These are phyloP conservation scores for Fragaria vesca DNA, from an alignment of 306 rosid species.

Conservation along the genomic window DNA sequence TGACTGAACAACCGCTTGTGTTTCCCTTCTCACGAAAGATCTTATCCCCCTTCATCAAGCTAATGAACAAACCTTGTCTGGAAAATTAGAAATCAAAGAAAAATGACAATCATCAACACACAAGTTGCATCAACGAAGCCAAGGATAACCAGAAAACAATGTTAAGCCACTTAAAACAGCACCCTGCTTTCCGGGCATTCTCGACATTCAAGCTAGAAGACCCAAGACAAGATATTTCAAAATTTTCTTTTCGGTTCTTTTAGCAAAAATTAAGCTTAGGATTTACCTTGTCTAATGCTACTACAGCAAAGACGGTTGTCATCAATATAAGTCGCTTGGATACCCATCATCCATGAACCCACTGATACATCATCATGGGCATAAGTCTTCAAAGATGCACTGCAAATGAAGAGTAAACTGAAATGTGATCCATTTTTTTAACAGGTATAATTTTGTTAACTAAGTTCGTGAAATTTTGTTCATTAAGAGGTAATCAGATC, in stretches of 20 bases:
- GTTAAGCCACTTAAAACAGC: background rate
- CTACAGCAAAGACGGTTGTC: conserved; percentile 94
- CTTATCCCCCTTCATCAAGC: conserved; percentile 41
- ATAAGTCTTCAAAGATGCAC: conserved; percentile 87
- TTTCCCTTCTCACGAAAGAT: conserved; percentile 7
- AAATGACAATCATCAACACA: conserved; percentile 27
- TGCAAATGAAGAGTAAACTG: conserved; percentile 30
- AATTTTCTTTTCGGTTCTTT: background rate
- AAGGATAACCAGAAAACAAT: background rate
- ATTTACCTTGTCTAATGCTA: conserved; percentile 75
- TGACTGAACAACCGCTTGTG: background rate
- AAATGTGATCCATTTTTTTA: conserved; percentile 4
- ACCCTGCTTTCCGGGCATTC: background rate
- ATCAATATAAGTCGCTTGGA: conserved; percentile 83
- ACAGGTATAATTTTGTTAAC: background rate
- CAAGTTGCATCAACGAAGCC: conserved; percentile 13
- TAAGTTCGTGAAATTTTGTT: background rate
- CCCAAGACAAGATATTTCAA: background rate
- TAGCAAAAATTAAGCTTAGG: background rate
- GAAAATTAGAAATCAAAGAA: conserved; percentile 17
- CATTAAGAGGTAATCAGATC: background rate
- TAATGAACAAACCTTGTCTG: conserved; percentile 90
- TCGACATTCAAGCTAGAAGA: background rate
- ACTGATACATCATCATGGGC: conserved; percentile 85
- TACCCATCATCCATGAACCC: conserved; percentile 98